Base-by-base conservation (phyloP, 495 filamentous ascomycete genomes). In the Lasiosphaeriaceae sp. region DNA sequence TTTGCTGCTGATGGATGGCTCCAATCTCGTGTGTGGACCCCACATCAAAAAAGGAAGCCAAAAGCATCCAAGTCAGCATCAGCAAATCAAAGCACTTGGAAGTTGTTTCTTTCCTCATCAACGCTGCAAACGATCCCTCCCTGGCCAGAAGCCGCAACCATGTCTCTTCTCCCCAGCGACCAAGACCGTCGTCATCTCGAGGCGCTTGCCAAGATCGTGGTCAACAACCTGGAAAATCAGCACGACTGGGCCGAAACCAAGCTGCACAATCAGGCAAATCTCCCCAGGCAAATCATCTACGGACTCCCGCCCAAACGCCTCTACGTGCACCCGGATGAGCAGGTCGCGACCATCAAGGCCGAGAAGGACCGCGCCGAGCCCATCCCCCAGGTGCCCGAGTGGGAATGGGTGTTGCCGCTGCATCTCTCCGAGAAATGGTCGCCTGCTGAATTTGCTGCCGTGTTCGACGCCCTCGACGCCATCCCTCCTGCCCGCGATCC, bases 241-340 rank as follows among this genome's bases (percentile, higher is more conserved):
- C 92, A 96, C 69, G 79, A 87, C 59, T 98, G 94, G 94, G 87
- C 86, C 11, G 75, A 74, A 17, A 77, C 96, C 43, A 70, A 78
- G 49, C 72, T 83, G 24, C 85, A 92, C 72, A 81, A 80, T 17
- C 64, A 67, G 43, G 50, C 65, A 50, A 52, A 57, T 48, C 74
- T 86, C 3, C 77, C 80, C 6, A 76, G 85, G 35, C 86, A 84
- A 2, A 69, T 98, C 58, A 78, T 98, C 48, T 90, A 90, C 5
- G 94, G 94, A 5, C 77, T 96, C n/a, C 92, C 94, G 8, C 91
- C 94, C 6, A 82, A 87, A 49, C 83, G 85, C 6, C 80, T 96
- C 21, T 97, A 98, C 74, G 81, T 89, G 52, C 92, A 98, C 70
- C 94, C 94, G 6, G 94, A 97, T 70, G 90, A 95, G 71, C 91